Base-by-base conservation (phyloP, 2,329 filamentous ascomycete genomes). In the Bipolaris bicolor region DNA sequence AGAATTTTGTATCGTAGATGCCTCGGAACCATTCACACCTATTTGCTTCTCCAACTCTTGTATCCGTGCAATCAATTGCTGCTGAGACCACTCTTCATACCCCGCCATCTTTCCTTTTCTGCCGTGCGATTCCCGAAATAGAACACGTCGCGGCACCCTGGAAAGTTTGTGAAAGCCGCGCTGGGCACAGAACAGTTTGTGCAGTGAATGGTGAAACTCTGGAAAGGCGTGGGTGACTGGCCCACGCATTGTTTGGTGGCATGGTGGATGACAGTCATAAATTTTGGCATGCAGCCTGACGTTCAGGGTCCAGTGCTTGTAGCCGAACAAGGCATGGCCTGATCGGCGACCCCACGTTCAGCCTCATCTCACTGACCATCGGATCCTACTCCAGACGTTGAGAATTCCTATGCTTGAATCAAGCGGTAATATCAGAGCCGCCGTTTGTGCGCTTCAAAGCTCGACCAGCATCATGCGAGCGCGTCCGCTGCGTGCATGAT, bases 161-260 rank as follows among this genome's bases (percentile, higher is more conserved):
- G 73, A 76, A 11, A 75, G 71, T 50, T 71, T 73, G 62, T 75
- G 73, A 47, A 73, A 72, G 40, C 60, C 60, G 57, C 69, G 69
- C 3, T 57, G 65, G 15, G 60, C 41, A 58, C 70, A 73, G 60
- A 70, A 73, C 20, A 71, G 50, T n/a, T 58, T 65, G 46, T 71
- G 66, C 24, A 73, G 56, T 26, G 66, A 66, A 20, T 31, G 52
- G 10, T 68, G 63, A 36, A 71, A 63, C 40, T 72, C 70, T 24
- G 68, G 67, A 59, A 72, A 73, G 43, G 64, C 54, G 64, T 62
- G 63, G 58, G 66, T 49, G 55, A 71, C 63, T 62, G 61, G 62
- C 55, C 62, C 46, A 51, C 60, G 66, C 73, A 75, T 75, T 36
- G 53, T 66, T 60, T 57, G 47, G 58, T 61, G 59, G 51, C 51